Percentiles rank a stretch among this genome's conserved stretches.
These are phyloP conservation scores for Trametes hirsuta DNA, from an alignment of 1,284 basidiomycete species.

Conservation along the genomic window DNA sequence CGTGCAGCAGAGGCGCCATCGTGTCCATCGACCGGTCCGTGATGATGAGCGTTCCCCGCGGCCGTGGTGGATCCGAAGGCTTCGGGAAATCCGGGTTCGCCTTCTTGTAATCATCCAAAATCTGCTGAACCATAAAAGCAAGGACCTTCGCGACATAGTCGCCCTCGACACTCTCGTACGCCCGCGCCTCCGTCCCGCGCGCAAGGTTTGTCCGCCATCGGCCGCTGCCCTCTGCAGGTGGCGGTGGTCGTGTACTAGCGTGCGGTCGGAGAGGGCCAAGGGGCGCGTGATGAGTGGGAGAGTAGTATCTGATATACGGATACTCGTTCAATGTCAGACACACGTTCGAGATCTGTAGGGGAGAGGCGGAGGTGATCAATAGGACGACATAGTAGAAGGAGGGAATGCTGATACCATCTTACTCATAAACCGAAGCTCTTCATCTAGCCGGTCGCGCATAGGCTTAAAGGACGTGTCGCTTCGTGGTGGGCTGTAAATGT, in stretches of 20 bases:
- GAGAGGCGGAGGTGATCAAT: not conserved
- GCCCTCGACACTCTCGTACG: slow-evolving; percentile 65
- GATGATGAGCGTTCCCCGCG: slow-evolving; percentile 86
- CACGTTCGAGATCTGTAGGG: slow-evolving; percentile 79
- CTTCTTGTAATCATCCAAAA: slow-evolving; percentile 86
- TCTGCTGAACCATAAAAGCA: slow-evolving; percentile 81
- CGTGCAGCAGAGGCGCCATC: slow-evolving; percentile 89
- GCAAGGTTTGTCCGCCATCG: slow-evolving; percentile 79
- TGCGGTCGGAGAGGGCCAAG: slow-evolving; percentile 84
- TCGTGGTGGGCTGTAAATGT: slow-evolving; percentile 82
- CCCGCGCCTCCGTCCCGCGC: slow-evolving; percentile 64
- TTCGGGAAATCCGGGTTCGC: slow-evolving; percentile 88
- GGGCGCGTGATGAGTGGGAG: slow-evolving; percentile 82
- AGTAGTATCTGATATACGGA: slow-evolving; percentile 94
- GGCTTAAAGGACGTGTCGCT: slow-evolving; percentile 63
- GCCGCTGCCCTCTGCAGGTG: slow-evolving; percentile 61
- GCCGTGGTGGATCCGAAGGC: slow-evolving; percentile 63
- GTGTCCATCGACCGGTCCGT: slow-evolving; percentile 97
- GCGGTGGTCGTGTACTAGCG: slow-evolving; percentile 58
- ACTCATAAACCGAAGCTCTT: slow-evolving; percentile 79
- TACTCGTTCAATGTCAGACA: slow-evolving; percentile 94
- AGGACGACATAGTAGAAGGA: not conserved
- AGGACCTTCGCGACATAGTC: slow-evolving; percentile 79
- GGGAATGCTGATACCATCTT: slow-evolving; percentile 54
- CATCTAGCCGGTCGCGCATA: slow-evolving; percentile 72